These are phyloP conservation scores for Epicoccum nigrum DNA, from an alignment of 2,329 filamentous ascomycete species.

Conservation along the genomic window DNA sequence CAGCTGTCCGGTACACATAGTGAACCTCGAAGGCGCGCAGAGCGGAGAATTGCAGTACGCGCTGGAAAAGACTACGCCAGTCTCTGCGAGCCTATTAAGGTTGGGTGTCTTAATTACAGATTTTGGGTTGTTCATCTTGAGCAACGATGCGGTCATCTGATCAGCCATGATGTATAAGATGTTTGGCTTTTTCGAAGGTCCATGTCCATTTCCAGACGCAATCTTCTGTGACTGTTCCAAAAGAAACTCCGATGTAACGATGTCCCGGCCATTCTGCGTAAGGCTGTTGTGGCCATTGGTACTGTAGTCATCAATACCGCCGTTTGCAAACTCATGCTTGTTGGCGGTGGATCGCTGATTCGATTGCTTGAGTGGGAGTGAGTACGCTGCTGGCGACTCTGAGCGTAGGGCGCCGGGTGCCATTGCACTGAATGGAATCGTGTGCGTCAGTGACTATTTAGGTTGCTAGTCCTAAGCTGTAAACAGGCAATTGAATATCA, in stretches of 20 bases:
- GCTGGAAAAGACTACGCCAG: slow-evolving; percentile 87
- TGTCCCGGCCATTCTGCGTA: slow-evolving; percentile 26
- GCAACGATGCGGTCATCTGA: slow-evolving; percentile 86
- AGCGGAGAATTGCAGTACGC: slow-evolving; percentile 94
- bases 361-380: slow-evolving; percentile 25
- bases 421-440: slow-evolving; percentile 22
- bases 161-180: slow-evolving; percentile 97
- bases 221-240: slow-evolving; percentile 32
- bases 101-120: slow-evolving; percentile 93
- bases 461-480: background rate
- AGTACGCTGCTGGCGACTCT: slow-evolving; percentile 27
- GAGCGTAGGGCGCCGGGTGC: slow-evolving; percentile 39
- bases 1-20: slow-evolving; percentile 89
- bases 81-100: slow-evolving; percentile 79
- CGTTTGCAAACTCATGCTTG: slow-evolving; percentile 22
- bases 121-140: slow-evolving; percentile 88
- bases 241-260: slow-evolving; percentile 38
- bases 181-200: slow-evolving; percentile 63
- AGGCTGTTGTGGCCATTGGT: background rate
- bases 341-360: slow-evolving; percentile 25
- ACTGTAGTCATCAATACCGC: slow-evolving; percentile 14
- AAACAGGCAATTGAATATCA: no score
- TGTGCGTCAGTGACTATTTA: background rate
- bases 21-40: slow-evolving; percentile 91
- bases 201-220: slow-evolving; percentile 21